A percentile compares a stretch with the other conserved stretches of the same genome.
Conservation (phyloP, 805 yeast genomes). For the Teunomyces tritomae region DNA sequence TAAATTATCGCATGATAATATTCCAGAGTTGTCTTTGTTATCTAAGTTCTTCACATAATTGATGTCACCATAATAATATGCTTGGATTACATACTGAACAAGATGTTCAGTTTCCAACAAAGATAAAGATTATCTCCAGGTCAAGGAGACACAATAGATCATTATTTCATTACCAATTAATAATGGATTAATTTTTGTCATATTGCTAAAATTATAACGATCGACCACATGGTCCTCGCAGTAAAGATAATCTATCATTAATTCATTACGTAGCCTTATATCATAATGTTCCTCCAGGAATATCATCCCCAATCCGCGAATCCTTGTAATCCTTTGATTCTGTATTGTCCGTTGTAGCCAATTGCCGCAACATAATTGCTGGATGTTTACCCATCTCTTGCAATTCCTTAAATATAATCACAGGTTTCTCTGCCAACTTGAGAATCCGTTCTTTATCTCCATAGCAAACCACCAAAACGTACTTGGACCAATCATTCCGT, state of each 20-base stretch:
- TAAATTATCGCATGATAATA: too few species aligned
- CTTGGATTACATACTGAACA: too few species aligned
- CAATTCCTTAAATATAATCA: slow-evolving; percentile 75
- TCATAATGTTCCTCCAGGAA: slow-evolving; percentile 44
- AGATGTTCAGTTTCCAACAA: too few species aligned
- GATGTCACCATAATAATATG: too few species aligned
- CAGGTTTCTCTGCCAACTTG: slow-evolving; percentile 85
- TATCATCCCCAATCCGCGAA: slow-evolving; percentile 40
- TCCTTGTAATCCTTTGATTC: slow-evolving; percentile 28
- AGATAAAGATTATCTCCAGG: too few species aligned
- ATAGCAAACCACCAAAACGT: slow-evolving; percentile 84
- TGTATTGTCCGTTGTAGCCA: slow-evolving; percentile 44
- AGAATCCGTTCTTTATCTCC: slow-evolving; percentile 87
- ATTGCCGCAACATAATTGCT: slow-evolving; percentile 85
- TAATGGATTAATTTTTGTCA: too few species aligned
- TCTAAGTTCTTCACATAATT: too few species aligned
- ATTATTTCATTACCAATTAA: too few species aligned
- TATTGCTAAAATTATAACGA: too few species aligned
- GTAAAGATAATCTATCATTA: neutral
- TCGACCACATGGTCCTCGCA: neutral
- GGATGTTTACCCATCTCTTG: slow-evolving; percentile 86
- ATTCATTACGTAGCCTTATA: neutral
- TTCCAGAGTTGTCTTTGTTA: too few species aligned
- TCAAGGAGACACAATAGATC: too few species aligned
- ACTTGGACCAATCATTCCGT: slow-evolving; percentile 80